Conservation (phyloP, 129 eudicot species). For the Lonicera japonica region DNA sequence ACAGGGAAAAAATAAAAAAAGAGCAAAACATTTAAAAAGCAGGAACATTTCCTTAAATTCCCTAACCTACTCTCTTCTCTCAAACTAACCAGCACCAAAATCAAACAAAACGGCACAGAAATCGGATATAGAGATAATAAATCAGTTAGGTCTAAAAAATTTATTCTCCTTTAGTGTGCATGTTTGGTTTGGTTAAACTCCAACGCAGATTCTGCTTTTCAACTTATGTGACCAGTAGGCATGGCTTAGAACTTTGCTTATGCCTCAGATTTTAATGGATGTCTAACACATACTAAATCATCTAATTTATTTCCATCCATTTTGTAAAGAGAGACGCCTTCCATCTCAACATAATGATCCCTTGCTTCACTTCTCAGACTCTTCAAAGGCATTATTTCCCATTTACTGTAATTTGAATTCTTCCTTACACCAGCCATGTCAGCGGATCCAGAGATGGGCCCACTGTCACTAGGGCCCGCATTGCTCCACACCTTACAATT, state of each 20-base stretch:
- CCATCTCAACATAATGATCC: slow-evolving; percentile 76
- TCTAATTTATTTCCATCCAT: slow-evolving; percentile 97
- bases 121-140: too few species aligned
- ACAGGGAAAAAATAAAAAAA: too few species aligned
- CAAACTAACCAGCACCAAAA: too few species aligned
- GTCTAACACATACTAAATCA: slow-evolving; percentile 85
- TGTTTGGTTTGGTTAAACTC: too few species aligned
- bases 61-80: too few species aligned
- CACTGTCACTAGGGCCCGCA: slow-evolving; percentile 46
- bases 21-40: too few species aligned
- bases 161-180: too few species aligned
- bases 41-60: too few species aligned
- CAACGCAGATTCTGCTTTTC: too few species aligned
- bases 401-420: slow-evolving; percentile 79
- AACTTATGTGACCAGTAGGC: too few species aligned
- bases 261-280: slow-evolving; percentile 43
- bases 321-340: slow-evolving; percentile 83
- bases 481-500: slow-evolving; percentile 93
- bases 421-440: slow-evolving; percentile 63
- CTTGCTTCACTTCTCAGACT: slow-evolving; percentile 66
- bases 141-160: too few species aligned
- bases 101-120: too few species aligned
- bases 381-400: slow-evolving; percentile 85
- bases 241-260: slow-evolving; percentile 9
- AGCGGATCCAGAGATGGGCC: slow-evolving; percentile 72